phyloP scores from a whole-genome alignment of 495 filamentous ascomycete species.

The Hypoxylon fragiforme region DNA sequence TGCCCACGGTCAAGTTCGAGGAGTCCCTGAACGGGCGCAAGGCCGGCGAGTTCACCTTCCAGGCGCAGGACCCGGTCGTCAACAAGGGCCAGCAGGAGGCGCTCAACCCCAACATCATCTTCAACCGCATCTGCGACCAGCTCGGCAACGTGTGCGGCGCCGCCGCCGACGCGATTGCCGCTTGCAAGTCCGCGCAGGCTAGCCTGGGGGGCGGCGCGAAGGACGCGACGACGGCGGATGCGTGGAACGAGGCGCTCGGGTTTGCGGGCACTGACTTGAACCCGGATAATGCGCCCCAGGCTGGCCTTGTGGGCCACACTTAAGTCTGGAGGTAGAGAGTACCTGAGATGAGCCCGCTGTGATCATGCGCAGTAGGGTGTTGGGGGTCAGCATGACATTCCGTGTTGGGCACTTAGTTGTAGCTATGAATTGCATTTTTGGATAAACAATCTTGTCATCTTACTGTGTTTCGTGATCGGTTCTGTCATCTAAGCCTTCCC shows the following conservation, averaged over 20 bases:
- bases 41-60: constrained; percentile 58
- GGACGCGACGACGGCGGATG: constrained; percentile 46
- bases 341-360: no score
- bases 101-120: constrained; percentile 65
- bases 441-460: background rate
- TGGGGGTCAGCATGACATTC: background rate
- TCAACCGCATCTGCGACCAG: constrained; percentile 67
- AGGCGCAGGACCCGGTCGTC: constrained; percentile 54
- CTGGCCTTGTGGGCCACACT: constrained; percentile 43
- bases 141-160: constrained; percentile 60
- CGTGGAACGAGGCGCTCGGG: constrained; percentile 49
- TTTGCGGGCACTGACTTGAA: constrained; percentile 48
- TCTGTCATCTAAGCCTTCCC: no score
- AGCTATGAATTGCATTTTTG: background rate
- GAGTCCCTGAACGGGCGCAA: constrained; percentile 53
- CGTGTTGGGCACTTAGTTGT: background rate
- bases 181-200: constrained; percentile 49
- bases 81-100: constrained; percentile 58
- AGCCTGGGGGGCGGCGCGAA: constrained; percentile 44
- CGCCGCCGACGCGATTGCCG: constrained; percentile 55
- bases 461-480: no score
- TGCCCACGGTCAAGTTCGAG: constrained; percentile 60
- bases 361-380: no score
- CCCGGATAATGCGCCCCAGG: constrained; percentile 44
- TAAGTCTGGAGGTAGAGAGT: no score